Percentiles rank a stretch among this genome's conserved stretches.
These are phyloP conservation scores for Umbelopsis isabellina DNA, from an alignment of 192 early-diverging fungal genomes.

Conservation along the genomic window DNA sequence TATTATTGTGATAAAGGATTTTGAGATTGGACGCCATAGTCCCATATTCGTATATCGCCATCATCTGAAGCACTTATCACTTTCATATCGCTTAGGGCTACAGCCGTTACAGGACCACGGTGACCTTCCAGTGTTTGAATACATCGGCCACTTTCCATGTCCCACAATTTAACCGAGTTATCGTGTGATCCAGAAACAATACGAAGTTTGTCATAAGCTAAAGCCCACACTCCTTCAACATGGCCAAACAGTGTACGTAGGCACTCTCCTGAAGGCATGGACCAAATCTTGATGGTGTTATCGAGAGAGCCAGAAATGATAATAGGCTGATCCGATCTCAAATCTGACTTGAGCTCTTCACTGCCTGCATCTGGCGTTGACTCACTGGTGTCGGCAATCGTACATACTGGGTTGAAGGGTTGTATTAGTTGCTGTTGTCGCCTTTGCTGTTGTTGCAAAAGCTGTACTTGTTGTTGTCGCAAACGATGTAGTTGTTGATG, in stretches of 20 bases:
- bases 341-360: not conserved
- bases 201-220: constrained; percentile 75
- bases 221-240: constrained; percentile 77
- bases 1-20: not conserved
- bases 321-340: constrained; percentile 34
- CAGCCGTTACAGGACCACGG: constrained; percentile 75
- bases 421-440: constrained; percentile 38
- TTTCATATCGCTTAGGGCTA: constrained; percentile 85
- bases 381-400: constrained; percentile 49
- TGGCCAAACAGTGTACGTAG: constrained; percentile 81
- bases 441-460: constrained; percentile 18
- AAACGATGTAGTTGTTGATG: constrained; percentile 6
- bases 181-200: constrained; percentile 71
- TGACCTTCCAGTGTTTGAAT: constrained; percentile 69
- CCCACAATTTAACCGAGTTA: constrained; percentile 75
- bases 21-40: constrained; percentile 62
- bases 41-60: constrained; percentile 79
- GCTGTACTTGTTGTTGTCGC: constrained; percentile 17
- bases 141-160: constrained; percentile 68
- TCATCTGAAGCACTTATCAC: constrained; percentile 88
- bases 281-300: constrained; percentile 89
- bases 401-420: constrained; percentile 23
- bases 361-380: constrained; percentile 26
- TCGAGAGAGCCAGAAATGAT: constrained; percentile 89
- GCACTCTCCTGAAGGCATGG: constrained; percentile 76